These are phyloP conservation scores for Boletus pseudopeckii DNA, from an alignment of 768 basidiomycete genomes.

Conservation along the genomic window DNA sequence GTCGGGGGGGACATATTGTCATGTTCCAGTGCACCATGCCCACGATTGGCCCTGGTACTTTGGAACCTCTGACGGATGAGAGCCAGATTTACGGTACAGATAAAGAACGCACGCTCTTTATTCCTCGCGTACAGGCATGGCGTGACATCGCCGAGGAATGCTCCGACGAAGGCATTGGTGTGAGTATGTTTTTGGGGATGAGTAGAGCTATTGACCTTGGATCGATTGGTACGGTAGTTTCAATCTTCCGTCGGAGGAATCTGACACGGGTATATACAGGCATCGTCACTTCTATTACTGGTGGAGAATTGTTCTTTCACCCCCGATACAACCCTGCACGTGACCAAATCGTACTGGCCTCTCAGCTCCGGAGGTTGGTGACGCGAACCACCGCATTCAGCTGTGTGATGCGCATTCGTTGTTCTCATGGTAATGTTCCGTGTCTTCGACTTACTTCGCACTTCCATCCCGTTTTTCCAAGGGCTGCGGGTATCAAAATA, in stretches of 20 bases:
- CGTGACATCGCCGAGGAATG: slow-evolving; percentile 82
- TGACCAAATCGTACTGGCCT: slow-evolving; percentile 62
- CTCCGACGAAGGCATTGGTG: slow-evolving; percentile 84
- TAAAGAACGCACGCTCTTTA: slow-evolving; percentile 80
- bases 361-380: slow-evolving; percentile 71
- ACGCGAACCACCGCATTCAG: slow-evolving; percentile 74
- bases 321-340: slow-evolving; percentile 77
- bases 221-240: slow-evolving; percentile 60
- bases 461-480: slow-evolving; percentile 24
- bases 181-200: slow-evolving; percentile 85
- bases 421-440: slow-evolving; percentile 65
- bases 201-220: slow-evolving; percentile 80
- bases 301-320: slow-evolving; percentile 90
- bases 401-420: slow-evolving; percentile 76
- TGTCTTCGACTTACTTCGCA: slow-evolving; percentile 5
- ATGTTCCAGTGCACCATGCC: slow-evolving; percentile 70
- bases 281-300: slow-evolving; percentile 65
- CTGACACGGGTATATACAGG: slow-evolving; percentile 38
- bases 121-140: slow-evolving; percentile 78
- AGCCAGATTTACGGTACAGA: slow-evolving; percentile 72
- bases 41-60: slow-evolving; percentile 67
- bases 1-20: slow-evolving; percentile 74
- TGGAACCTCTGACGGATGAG: slow-evolving; percentile 58
- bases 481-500: slow-evolving; percentile 65
- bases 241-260: not conserved